phyloP scores from a whole-genome alignment of 306 rosid species.

The Canavalia ensiformis region DNA sequence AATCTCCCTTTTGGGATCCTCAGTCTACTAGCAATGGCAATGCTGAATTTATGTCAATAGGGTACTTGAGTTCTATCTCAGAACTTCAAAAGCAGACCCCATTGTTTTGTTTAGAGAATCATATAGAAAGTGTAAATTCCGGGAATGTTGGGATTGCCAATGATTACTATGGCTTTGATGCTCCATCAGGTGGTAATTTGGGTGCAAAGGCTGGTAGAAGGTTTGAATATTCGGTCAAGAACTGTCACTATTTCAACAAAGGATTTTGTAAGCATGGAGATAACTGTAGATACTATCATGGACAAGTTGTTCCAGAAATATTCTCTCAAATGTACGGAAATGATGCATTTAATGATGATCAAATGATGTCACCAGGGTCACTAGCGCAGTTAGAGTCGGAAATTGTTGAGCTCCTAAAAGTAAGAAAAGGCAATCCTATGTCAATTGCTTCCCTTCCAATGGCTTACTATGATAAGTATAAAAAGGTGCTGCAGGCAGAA shows the following conservation, averaged over 20 bases:
- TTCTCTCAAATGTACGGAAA: constrained; percentile 52
- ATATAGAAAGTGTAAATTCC: constrained; percentile 50
- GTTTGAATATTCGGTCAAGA: constrained; percentile 64
- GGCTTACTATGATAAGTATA: constrained; percentile 78
- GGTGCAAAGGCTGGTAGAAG: constrained; percentile 51
- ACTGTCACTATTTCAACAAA: constrained; percentile 77
- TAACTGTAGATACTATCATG: constrained; percentile 74
- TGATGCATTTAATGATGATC: constrained; percentile 60
- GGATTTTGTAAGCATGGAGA: constrained; percentile 90
- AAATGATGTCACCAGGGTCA: constrained; percentile 60
- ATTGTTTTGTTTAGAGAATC: constrained; percentile 58
- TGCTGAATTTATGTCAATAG: constrained; percentile 47
- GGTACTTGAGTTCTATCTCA: constrained; percentile 48
- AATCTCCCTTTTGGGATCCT: constrained; percentile 56
- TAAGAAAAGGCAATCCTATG: constrained; percentile 73
- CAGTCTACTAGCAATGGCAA: constrained; percentile 44
- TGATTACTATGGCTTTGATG: constrained; percentile 55
- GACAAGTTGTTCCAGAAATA: constrained; percentile 52
- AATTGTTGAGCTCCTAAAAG: constrained; percentile 70
- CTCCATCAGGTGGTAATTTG: constrained; percentile 41
- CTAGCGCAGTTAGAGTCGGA: constrained; percentile 78
- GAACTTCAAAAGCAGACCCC: constrained; percentile 59
- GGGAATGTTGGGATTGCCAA: constrained; percentile 45
- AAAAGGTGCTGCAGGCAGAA: constrained; percentile 81
- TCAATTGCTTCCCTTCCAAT: constrained; percentile 90